Conservation (phyloP, 2,329 filamentous ascomycete species). For the Apiospora malaysiana region DNA sequence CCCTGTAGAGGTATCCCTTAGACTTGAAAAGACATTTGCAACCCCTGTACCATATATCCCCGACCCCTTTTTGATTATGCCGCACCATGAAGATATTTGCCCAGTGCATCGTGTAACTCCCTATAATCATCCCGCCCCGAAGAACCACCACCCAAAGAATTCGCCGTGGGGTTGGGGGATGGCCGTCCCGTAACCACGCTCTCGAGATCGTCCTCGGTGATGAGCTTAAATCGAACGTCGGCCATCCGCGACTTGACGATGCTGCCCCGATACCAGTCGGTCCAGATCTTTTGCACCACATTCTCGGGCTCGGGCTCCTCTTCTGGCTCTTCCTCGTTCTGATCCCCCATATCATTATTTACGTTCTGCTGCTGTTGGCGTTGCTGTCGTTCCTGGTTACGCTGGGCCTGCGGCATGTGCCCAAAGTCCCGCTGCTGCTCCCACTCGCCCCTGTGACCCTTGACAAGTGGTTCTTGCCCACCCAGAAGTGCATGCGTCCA, state of each 20-base stretch:
- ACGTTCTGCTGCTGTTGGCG: background rate
- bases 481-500: slow-evolving; percentile 37
- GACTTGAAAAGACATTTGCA: background rate
- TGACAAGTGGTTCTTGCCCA: slow-evolving; percentile 32
- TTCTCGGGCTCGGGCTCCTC: slow-evolving; percentile 32
- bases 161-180: background rate
- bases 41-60: background rate
- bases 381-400: slow-evolving; percentile 5
- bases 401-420: slow-evolving; percentile 5
- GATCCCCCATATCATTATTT: too few species aligned
- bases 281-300: slow-evolving; percentile 55
- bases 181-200: slow-evolving; percentile 34
- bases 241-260: slow-evolving; percentile 47
- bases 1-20: background rate
- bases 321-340: background rate
- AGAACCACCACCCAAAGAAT: too few species aligned
- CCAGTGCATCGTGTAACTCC: slow-evolving; percentile 1
- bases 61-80: background rate
- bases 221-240: slow-evolving; percentile 50
- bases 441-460: slow-evolving; percentile 19
- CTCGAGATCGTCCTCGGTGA: slow-evolving; percentile 49
- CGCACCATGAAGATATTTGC: slow-evolving; percentile 1
- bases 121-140: background rate
- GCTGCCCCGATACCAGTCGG: slow-evolving; percentile 50
- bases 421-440: background rate